Percentiles rank a stretch among this genome's conserved stretches.
Conservation (phyloP, 176 grass and related monocot genomes). For the Guadua angustifolia region DNA sequence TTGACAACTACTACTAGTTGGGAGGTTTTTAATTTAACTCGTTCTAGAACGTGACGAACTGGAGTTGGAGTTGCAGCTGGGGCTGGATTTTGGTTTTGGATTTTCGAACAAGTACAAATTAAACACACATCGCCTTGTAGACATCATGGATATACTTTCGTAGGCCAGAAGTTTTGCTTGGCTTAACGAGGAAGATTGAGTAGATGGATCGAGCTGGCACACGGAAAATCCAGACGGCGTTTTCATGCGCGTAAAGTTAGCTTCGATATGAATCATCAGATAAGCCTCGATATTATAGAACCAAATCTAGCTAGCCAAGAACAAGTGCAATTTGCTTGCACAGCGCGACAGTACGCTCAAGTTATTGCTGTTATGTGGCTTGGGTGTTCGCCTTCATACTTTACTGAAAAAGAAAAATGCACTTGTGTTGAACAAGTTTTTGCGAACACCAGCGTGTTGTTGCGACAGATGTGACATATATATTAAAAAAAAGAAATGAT, state of each 20-base stretch:
- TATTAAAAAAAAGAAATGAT: too few species aligned
- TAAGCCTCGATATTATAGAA: neutral
- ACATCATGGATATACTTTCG: neutral
- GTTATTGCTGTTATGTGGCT: neutral
- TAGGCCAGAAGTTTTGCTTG: constrained; percentile 24
- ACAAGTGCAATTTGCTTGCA: neutral
- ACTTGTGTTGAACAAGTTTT: neutral
- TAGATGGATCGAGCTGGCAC: neutral
- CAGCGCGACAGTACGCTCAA: neutral
- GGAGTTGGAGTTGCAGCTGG: constrained; percentile 18
- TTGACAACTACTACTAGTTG: neutral
- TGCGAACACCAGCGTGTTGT: neutral
- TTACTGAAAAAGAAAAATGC: neutral
- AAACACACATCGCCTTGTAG: neutral
- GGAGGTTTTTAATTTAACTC: neutral
- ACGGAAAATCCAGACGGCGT: neutral
- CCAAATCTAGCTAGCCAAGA: neutral
- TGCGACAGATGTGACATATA: neutral
- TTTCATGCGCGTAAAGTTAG: neutral
- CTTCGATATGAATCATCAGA: neutral
- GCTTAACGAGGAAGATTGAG: neutral
- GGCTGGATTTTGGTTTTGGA: neutral
- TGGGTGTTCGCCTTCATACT: neutral
- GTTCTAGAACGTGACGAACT: constrained; percentile 7
- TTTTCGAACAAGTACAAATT: neutral